These are phyloP conservation scores for Penicillium canescens DNA, from an alignment of 495 filamentous ascomycete species.

Conservation along the genomic window DNA sequence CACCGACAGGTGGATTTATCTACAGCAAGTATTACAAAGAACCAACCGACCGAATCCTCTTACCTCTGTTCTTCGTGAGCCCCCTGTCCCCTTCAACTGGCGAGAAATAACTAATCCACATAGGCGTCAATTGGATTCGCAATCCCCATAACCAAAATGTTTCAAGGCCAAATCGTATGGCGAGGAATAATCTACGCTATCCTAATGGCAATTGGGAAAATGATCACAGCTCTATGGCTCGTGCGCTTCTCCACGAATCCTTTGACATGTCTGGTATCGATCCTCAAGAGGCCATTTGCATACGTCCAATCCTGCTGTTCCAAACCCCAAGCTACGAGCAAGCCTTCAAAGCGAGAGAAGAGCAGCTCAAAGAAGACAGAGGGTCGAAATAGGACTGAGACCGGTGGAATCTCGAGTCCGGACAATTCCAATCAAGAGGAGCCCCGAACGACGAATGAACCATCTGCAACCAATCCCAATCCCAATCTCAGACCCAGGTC, in stretches of 20 bases:
- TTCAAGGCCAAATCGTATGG: slow-evolving; percentile 63
- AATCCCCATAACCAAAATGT: slow-evolving; percentile 73
- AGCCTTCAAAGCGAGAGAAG: background rate
- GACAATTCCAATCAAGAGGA: background rate
- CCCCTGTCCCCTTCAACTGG: background rate
- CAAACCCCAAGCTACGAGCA: background rate
- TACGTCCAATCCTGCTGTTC: slow-evolving; percentile 9
- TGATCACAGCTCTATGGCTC: slow-evolving; percentile 64
- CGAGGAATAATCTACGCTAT: slow-evolving; percentile 68
- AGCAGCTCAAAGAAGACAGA: background rate
- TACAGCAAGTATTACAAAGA: slow-evolving; percentile 59
- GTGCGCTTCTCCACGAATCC: slow-evolving; percentile 42
- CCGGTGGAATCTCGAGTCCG: background rate
- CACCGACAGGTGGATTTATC: slow-evolving; percentile 34
- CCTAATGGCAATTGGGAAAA: slow-evolving; percentile 69
- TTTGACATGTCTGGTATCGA: slow-evolving; percentile 3
- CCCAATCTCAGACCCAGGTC: background rate
- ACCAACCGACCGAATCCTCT: slow-evolving; percentile 55
- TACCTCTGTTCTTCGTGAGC: slow-evolving; percentile 75
- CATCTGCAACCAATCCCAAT: background rate
- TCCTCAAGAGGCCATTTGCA: slow-evolving; percentile 7
- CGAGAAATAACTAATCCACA: background rate
- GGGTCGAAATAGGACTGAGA: too few species aligned
- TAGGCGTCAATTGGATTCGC: slow-evolving; percentile 77
- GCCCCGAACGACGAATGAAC: background rate